Evolutionary conservation across 1,139 yeast species (phyloP).

Genomic region (Arxiozyma telluris): DNA sequence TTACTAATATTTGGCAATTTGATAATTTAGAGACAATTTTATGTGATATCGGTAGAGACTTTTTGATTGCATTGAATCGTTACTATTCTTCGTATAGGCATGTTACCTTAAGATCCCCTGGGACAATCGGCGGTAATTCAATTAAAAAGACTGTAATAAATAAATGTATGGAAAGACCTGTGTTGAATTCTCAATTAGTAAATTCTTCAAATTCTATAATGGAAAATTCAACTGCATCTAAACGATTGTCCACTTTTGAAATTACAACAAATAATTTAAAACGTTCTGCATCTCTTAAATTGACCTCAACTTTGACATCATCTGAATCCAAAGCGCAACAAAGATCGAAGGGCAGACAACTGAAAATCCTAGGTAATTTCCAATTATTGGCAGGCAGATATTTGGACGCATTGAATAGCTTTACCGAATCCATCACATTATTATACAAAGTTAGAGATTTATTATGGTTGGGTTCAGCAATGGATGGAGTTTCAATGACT

Average conservation of each 20-base stretch:
- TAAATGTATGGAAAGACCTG: conserved; percentile 4
- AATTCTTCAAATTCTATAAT: conserved; percentile 5
- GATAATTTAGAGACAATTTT: conserved; percentile 51
- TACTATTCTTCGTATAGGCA: conserved; percentile 64
- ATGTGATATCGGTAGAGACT: conserved; percentile 61
- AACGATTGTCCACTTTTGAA: conserved; percentile 20
- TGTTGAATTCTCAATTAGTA: neutral
- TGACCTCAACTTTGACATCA: conserved; percentile 28
- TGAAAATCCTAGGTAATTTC: conserved; percentile 68
- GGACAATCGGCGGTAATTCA: conserved; percentile 47
- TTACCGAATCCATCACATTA: conserved; percentile 59
- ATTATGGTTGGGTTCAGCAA: conserved; percentile 80
- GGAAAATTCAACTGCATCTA: conserved; percentile 9
- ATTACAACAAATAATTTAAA: conserved; percentile 18
- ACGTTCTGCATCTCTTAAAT: conserved; percentile 24
- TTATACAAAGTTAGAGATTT: conserved; percentile 61
- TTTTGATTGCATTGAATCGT: conserved; percentile 53
- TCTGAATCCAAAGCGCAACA: conserved; percentile 45
- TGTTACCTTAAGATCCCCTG: conserved; percentile 67
- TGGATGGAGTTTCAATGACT: conserved; percentile 71
- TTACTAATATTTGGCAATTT: conserved; percentile 10
- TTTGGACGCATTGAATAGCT: conserved; percentile 57
- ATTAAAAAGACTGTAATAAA: conserved; percentile 29
- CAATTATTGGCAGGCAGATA: conserved; percentile 73
- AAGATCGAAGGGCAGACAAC: conserved; percentile 60